Base-by-base conservation (phyloP, 2,329 filamentous ascomycete genomes). In the Chaetomium olivaceum region DNA sequence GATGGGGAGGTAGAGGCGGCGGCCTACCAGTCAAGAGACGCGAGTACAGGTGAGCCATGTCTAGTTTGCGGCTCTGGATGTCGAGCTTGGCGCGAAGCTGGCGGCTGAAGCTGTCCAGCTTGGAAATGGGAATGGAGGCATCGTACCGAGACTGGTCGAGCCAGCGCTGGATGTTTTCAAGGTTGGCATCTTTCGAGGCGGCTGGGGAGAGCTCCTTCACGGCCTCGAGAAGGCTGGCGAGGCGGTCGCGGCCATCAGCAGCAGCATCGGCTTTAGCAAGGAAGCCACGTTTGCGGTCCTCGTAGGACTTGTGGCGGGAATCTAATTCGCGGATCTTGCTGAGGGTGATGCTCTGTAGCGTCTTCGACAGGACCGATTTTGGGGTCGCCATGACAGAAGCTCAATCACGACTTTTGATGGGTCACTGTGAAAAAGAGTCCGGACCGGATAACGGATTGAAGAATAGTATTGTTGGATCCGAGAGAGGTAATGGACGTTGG, bases 201-300 rank as follows among this genome's bases (percentile, higher is more conserved):
- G 58, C 33, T 1, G 71, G 71, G 60, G 65, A 70, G 25, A 73
- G 68, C 60, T 70, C 70, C 16, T 61, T 55, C 54, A 72, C 68
- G 23, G 69, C 71, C 11, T 69, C 64, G n/a, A 72, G 39, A n/a
- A 73, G 70, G 58, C 57, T 62, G 23, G 67, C 64, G 21, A 73
- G 67, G 8, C 70, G 67, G 25, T 70, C 68, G 21, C 67, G 68
- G 43, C 68, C 61, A 43, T 70, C 64, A 9, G 57, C 36, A 11
- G 66, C 63, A 1, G 65, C 63, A n/a, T 69, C 58, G 27, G 68
- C 72, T 51, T 69, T 78, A 0, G 75, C 76, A 0, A 81, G 63
- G 0, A 81, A 77, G 62, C 79, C 78, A 1, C 77, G 72, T 61
- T 80, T 81, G 56, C 80, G 75, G 0, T 77, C 78, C 29, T 76